Percentiles rank a stretch among this genome's conserved stretches.
Conservation (phyloP, 2,329 filamentous ascomycete genomes). For the Calonectria crousiana region DNA sequence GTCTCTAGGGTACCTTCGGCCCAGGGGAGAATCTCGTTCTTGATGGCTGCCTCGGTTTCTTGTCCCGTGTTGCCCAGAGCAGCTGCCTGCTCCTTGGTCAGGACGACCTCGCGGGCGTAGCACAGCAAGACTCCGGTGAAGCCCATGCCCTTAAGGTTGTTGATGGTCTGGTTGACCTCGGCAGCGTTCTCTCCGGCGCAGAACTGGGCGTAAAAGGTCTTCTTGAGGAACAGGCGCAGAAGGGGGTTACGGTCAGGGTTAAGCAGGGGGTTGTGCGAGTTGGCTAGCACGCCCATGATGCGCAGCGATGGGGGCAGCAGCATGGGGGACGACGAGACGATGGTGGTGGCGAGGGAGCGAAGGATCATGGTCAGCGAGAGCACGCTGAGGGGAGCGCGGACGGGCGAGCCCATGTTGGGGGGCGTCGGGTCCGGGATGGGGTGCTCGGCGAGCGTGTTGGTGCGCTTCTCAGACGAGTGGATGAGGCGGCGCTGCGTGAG, state of each 20-base stretch:
- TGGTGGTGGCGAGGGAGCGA: conserved; percentile 76
- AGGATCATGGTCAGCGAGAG: conserved; percentile 76
- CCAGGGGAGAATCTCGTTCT: conserved; percentile 78
- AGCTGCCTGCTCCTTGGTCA: conserved; percentile 66
- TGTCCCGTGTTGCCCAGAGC: conserved; percentile 59
- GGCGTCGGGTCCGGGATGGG: conserved; percentile 47
- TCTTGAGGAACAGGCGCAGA: conserved; percentile 77
- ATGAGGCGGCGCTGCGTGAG: conserved; percentile 44
- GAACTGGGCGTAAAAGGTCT: conserved; percentile 91
- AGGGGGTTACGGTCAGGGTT: conserved; percentile 82
- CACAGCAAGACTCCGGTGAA: conserved; percentile 87
- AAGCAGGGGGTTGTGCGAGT: conserved; percentile 74
- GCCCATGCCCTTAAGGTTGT: conserved; percentile 77
- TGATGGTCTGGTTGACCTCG: conserved; percentile 76
- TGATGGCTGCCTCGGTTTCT: conserved; percentile 62
- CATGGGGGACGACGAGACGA: conserved; percentile 76
- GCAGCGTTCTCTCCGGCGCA: conserved; percentile 82
- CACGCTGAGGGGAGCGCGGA: conserved; percentile 68
- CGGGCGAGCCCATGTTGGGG: conserved; percentile 38
- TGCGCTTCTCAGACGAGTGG: conserved; percentile 53
- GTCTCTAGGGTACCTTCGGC: conserved; percentile 80
- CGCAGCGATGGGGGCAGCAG: conserved; percentile 78
- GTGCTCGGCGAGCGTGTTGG: conserved; percentile 50
- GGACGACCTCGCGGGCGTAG: conserved; percentile 85
- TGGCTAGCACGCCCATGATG: conserved; percentile 76